Conservation (phyloP, 2,329 filamentous ascomycete genomes). For the Xylaria sp. region DNA sequence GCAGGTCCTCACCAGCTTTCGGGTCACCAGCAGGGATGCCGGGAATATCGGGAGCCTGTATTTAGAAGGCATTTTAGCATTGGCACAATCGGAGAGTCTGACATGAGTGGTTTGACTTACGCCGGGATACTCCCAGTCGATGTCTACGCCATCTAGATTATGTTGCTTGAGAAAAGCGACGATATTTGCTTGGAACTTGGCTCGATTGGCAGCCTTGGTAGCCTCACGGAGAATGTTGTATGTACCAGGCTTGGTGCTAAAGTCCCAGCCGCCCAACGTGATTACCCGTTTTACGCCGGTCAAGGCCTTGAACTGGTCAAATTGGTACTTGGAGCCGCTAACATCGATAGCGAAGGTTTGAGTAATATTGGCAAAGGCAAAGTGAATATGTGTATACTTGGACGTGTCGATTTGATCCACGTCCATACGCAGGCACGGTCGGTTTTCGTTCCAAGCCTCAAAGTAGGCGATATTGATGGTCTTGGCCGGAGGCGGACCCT, state of each 20-base stretch:
- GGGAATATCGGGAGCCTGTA: slow-evolving; percentile 34
- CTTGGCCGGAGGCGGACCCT: neutral
- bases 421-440: neutral
- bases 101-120: neutral
- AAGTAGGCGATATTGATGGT: neutral
- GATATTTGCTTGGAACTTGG: slow-evolving; percentile 25
- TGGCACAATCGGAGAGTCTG: neutral
- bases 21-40: slow-evolving; percentile 34
- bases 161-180: slow-evolving; percentile 42
- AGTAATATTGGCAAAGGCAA: slow-evolving; percentile 25
- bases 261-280: slow-evolving; percentile 42
- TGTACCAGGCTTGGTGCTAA: slow-evolving; percentile 35
- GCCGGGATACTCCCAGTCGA: slow-evolving; percentile 51
- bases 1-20: neutral
- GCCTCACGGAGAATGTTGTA: slow-evolving; percentile 38
- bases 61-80: neutral
- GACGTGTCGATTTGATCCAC: neutral
- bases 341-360: slow-evolving; percentile 1
- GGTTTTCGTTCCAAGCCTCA: neutral
- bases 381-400: neutral
- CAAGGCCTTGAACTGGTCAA: slow-evolving; percentile 26
- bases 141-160: slow-evolving; percentile 49
- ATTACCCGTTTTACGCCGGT: slow-evolving; percentile 37
- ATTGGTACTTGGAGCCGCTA: slow-evolving; percentile 36
- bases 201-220: slow-evolving; percentile 1